Conservation (phyloP, 1,139 yeast genomes). For the Candida dubliniensis region DNA sequence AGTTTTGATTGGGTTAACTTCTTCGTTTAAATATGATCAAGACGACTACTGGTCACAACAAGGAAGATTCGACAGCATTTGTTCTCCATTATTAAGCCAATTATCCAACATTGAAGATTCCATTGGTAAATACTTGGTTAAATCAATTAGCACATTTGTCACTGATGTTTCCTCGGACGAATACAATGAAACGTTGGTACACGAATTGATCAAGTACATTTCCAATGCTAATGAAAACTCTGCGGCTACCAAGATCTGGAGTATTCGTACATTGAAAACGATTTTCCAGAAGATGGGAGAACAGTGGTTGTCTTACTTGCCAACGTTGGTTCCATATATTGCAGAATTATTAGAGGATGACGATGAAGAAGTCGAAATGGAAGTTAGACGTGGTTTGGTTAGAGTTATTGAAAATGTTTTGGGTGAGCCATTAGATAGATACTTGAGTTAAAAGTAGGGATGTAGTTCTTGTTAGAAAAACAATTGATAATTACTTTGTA, state of each 20-base stretch:
- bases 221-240: constrained; percentile 36
- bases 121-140: constrained; percentile 76
- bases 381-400: constrained; percentile 89
- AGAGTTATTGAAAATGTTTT: constrained; percentile 87
- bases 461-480: too few species aligned
- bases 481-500: constrained; percentile 6
- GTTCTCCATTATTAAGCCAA: constrained; percentile 63
- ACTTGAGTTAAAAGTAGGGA: constrained; percentile 52
- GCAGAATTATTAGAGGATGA: constrained; percentile 96
- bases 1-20: constrained; percentile 65
- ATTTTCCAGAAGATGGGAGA: constrained; percentile 93
- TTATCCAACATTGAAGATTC: constrained; percentile 63
- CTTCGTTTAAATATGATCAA: constrained; percentile 84
- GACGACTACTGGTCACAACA: constrained; percentile 94
- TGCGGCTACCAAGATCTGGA: constrained; percentile 67
- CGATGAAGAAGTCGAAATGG: constrained; percentile 88
- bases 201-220: constrained; percentile 37
- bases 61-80: constrained; percentile 74
- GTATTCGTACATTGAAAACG: constrained; percentile 73
- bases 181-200: constrained; percentile 57
- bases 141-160: constrained; percentile 76
- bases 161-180: constrained; percentile 76
- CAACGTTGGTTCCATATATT: constrained; percentile 91
- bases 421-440: constrained; percentile 93
- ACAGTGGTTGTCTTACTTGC: constrained; percentile 87